Evolutionary conservation across 257 asterid genomes (phyloP).

Genomic region (Nicotiana tomentosiformis): DNA sequence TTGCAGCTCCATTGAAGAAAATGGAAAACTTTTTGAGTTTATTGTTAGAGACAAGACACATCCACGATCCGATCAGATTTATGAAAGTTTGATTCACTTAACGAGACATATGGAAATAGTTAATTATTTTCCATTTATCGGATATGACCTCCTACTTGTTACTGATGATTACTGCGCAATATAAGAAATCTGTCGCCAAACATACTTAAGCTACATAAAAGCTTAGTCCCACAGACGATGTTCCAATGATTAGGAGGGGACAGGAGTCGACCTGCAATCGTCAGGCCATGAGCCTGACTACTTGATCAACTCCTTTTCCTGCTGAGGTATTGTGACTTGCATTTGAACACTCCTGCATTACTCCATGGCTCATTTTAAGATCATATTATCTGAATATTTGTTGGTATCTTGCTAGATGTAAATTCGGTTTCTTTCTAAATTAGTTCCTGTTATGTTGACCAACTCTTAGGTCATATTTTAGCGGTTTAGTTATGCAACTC

Average conservation of each 20-base stretch:
- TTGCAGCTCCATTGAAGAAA: conserved; percentile 70
- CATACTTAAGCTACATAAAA: neutral
- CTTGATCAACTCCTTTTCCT: neutral
- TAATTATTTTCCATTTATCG: neutral
- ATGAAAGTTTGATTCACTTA: conserved; percentile 38
- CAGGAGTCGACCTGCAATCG: neutral
- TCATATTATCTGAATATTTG: neutral
- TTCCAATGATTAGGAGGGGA: neutral
- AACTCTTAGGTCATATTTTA: neutral
- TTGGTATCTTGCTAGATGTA: neutral
- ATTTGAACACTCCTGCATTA: neutral
- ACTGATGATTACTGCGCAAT: conserved; percentile 13
- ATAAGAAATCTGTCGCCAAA: neutral
- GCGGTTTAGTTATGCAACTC: neutral
- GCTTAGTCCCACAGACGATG: neutral
- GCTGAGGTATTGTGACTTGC: neutral
- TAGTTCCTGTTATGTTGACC: neutral
- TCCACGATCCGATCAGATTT: conserved; percentile 31
- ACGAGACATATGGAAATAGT: conserved; percentile 30
- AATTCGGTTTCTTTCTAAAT: neutral
- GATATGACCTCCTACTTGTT: conserved; percentile 14
- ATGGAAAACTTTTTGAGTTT: conserved; percentile 56
- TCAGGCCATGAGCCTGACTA: neutral
- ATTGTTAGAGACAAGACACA: conserved; percentile 56
- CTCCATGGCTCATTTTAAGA: neutral